Conservation (phyloP, 2,329 filamentous ascomycete species). For the Claviceps capensis region DNA sequence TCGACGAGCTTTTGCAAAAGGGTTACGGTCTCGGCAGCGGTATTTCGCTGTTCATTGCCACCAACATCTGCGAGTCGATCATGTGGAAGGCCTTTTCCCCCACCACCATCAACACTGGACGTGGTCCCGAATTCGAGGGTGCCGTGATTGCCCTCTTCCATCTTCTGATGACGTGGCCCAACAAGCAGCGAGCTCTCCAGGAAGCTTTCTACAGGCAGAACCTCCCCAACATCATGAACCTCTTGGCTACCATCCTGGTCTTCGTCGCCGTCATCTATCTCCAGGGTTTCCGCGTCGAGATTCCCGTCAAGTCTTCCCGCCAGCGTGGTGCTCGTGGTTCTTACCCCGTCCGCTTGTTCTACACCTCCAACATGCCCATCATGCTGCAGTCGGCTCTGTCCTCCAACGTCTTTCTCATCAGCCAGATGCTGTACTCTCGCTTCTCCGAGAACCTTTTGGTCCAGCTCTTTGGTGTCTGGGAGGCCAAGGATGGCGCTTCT, state of each 20-base stretch:
- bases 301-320: conserved; percentile 97
- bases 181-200: conserved; percentile 96
- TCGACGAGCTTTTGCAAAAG: conserved; percentile 98
- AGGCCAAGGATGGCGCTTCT: conserved; percentile 87
- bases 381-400: conserved; percentile 98
- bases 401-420: conserved; percentile 98
- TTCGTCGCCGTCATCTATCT: conserved; percentile 99
- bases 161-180: conserved; percentile 93
- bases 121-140: conserved; percentile 97
- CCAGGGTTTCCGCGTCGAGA: conserved; percentile 98
- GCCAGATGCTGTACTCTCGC: conserved; percentile 97
- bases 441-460: conserved; percentile 99
- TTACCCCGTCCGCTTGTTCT: conserved; percentile 97
- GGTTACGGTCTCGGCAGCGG: conserved; percentile 96
- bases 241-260: conserved; percentile 80
- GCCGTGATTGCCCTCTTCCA: conserved; percentile 97
- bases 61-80: conserved; percentile 99
- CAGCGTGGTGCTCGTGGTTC: conserved; percentile 97
- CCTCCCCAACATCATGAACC: conserved; percentile 98
- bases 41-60: conserved; percentile 98
- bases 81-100: conserved; percentile 99
- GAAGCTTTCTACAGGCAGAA: conserved; percentile 99
- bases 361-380: conserved; percentile 99
- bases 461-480: conserved; percentile 95
- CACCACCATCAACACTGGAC: conserved; percentile 97